These are phyloP conservation scores for Tetratostichococcus sp. DNA, from an alignment of 139 green algal genomes.

Conservation along the genomic window DNA sequence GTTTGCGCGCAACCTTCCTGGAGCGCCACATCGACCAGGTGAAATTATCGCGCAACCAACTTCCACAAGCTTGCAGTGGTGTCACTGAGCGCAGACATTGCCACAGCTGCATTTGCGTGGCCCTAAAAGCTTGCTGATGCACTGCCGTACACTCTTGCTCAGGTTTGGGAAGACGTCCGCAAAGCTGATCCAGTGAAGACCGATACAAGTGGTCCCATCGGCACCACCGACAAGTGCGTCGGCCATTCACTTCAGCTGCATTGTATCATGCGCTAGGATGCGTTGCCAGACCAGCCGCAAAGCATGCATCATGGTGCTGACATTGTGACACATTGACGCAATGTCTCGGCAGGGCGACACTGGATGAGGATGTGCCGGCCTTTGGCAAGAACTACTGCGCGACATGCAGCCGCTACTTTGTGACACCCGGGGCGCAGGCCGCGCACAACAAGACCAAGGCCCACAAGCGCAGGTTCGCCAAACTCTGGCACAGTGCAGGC, in stretches of 20 bases:
- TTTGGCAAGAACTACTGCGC: conserved; percentile 65
- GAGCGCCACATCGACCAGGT: neutral
- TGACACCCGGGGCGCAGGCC: conserved; percentile 41
- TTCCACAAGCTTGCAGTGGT: no score
- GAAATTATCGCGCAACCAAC: neutral
- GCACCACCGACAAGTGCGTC: conserved; percentile 62
- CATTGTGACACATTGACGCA: no score
- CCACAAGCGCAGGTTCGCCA: conserved; percentile 60
- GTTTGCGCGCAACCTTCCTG: neutral
- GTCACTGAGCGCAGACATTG: no score
- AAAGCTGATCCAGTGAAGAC: conserved; percentile 49
- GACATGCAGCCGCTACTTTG: conserved; percentile 61
- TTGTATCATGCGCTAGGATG: neutral
- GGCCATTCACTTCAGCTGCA: neutral
- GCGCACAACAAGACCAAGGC: conserved; percentile 64
- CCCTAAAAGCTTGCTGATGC: no score
- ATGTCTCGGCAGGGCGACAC: conserved; percentile 48
- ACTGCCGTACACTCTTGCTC: conserved; percentile 1
- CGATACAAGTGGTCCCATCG: conserved; percentile 55
- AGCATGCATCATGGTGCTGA: no score
- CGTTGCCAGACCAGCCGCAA: no score
- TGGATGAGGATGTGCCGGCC: conserved; percentile 76
- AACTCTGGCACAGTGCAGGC: no score
- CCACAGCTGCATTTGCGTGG: no score
- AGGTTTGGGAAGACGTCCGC: conserved; percentile 82